Evolutionary conservation across 2,329 filamentous ascomycete species (phyloP).

Genomic region (Fusarium concolor): DNA sequence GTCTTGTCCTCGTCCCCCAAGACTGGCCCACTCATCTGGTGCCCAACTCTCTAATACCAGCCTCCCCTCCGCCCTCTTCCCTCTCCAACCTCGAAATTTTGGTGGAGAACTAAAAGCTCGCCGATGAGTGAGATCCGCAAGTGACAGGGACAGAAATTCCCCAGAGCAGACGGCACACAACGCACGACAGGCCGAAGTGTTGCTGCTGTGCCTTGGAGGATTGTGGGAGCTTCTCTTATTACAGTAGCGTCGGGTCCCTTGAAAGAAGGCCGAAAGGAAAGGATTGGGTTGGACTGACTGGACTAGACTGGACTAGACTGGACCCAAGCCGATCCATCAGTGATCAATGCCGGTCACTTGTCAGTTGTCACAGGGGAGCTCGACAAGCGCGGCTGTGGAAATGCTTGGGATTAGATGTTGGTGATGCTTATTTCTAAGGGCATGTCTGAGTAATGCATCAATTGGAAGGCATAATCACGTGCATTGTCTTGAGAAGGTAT

Average conservation of each 20-base stretch:
- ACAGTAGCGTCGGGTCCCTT: constrained; percentile 14
- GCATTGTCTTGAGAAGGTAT: not conserved
- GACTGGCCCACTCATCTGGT: constrained; percentile 12
- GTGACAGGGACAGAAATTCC: constrained; percentile 20
- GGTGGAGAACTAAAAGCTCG: constrained; percentile 33
- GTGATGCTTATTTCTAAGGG: not conserved
- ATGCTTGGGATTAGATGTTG: constrained; percentile 8
- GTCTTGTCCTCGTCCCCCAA: not conserved
- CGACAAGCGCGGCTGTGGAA: constrained; percentile 43
- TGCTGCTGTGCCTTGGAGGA: constrained; percentile 14
- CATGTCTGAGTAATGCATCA: not conserved
- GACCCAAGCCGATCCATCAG: constrained; percentile 29
- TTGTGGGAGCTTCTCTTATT: constrained; percentile 12
- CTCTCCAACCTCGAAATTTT: constrained; percentile 30
- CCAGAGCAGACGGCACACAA: constrained; percentile 18
- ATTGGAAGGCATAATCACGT: not conserved
- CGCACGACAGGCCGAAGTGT: not conserved
- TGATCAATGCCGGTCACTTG: constrained; percentile 36
- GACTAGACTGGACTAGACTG: constrained; percentile 5
- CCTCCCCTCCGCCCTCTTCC: constrained; percentile 9
- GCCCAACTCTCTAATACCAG: constrained; percentile 25
- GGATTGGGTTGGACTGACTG: constrained; percentile 12
- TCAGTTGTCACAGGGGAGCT: constrained; percentile 8
- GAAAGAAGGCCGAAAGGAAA: constrained; percentile 21
- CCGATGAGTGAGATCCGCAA: constrained; percentile 27